Evolutionary conservation across 306 rosid species (phyloP).

Genomic region (Pachyrhizus erosus): DNA sequence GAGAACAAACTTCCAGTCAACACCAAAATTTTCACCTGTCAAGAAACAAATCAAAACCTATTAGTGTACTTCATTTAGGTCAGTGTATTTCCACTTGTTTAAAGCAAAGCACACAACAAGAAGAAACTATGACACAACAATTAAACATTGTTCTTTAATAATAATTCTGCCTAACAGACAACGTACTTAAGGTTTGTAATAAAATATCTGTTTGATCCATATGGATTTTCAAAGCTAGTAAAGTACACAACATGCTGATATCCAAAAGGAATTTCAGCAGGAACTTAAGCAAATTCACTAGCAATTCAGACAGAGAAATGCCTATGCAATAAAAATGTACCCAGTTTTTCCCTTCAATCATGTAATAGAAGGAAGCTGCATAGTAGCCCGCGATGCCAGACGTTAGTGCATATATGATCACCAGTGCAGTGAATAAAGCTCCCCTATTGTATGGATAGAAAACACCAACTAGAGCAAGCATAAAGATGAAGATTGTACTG

Average conservation of each 20-base stretch:
- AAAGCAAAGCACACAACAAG: neutral
- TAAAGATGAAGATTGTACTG: constrained; percentile 57
- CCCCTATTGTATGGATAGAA: constrained; percentile 66
- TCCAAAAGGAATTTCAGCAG: neutral
- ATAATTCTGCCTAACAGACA: neutral
- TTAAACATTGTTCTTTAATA: neutral
- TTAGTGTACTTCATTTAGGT: constrained; percentile 25
- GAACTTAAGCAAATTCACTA: constrained; percentile 10
- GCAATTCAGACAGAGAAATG: constrained; percentile 3
- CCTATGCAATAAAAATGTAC: constrained; percentile 36
- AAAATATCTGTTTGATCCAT: constrained; percentile 29
- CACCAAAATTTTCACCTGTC: constrained; percentile 54
- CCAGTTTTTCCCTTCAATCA: constrained; percentile 60
- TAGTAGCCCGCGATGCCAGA: constrained; percentile 61
- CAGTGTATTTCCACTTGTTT: constrained; percentile 17
- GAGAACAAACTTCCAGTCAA: constrained; percentile 59
- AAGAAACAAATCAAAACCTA: constrained; percentile 41
- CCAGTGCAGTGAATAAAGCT: constrained; percentile 60
- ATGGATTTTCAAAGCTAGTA: neutral
- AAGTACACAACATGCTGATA: neutral
- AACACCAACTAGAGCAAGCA: constrained; percentile 63
- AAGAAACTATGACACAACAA: neutral
- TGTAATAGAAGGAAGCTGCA: constrained; percentile 60
- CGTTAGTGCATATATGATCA: constrained; percentile 54
- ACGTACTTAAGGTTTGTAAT: neutral